A percentile compares a stretch with the other conserved stretches of the same genome.
These are phyloP conservation scores for Leptosphaerulina australis DNA, from an alignment of 2,329 filamentous ascomycete genomes.

Conservation along the genomic window DNA sequence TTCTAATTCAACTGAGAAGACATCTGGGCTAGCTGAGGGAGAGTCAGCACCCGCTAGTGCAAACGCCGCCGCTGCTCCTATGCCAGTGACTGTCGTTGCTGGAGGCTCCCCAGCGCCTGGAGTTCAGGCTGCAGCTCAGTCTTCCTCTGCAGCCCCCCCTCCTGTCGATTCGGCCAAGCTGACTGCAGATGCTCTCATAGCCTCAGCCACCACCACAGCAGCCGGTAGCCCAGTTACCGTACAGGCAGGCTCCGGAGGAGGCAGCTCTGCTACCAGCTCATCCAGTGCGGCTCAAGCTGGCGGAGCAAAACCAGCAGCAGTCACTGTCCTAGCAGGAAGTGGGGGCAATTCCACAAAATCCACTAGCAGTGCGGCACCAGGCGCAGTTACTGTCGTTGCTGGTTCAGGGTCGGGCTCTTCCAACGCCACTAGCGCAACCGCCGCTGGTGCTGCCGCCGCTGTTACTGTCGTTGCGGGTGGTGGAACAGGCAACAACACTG, in stretches of 20 bases:
- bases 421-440: slow-evolving; percentile 6
- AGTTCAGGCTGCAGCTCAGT: slow-evolving; percentile 13
- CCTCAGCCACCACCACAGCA: slow-evolving; percentile 27
- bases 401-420: slow-evolving; percentile 20
- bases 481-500: slow-evolving; percentile 19
- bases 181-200: slow-evolving; percentile 29
- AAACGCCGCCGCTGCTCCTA: slow-evolving; percentile 20
- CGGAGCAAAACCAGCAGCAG: slow-evolving; percentile 8
- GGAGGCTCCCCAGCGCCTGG: slow-evolving; percentile 19
- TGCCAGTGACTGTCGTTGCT: slow-evolving; percentile 24
- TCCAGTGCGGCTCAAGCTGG: slow-evolving; percentile 6
- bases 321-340: slow-evolving; percentile 22
- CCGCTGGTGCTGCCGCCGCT: slow-evolving; percentile 12
- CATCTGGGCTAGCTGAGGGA: background rate
- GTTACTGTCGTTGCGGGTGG: slow-evolving; percentile 33
- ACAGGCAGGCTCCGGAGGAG: slow-evolving; percentile 18
- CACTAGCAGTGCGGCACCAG: slow-evolving; percentile 11
- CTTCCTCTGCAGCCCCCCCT: slow-evolving; percentile 17
- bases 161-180: slow-evolving; percentile 30
- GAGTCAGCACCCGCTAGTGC: background rate
- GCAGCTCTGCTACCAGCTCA: slow-evolving; percentile 8
- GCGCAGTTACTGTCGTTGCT: slow-evolving; percentile 29
- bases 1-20: no score
- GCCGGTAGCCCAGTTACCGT: slow-evolving; percentile 27
- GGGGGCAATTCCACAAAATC: slow-evolving; percentile 11